Evolutionary conservation across 331 rosid genomes (phyloP), one percentile per base, ranked within the genome.

Genomic region (Phaseolus coccineus): DNA sequence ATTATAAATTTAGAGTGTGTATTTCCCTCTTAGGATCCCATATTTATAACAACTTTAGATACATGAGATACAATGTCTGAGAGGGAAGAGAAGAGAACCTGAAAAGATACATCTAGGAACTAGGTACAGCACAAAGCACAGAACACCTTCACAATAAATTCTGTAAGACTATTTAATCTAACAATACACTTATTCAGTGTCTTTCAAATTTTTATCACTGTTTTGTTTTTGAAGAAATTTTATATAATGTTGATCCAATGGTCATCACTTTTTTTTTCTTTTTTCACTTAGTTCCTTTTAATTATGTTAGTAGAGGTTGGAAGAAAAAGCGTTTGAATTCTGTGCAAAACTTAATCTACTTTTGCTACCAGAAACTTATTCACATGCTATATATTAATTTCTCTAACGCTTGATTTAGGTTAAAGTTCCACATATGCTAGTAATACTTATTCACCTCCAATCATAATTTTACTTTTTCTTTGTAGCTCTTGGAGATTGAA

Each of bases 401-500:
- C 22, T 48, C 15, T 58, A 31, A 35, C 42, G 25, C 77, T 47
- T n/a, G 74, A 51, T 83, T 79, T 8, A 40, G 46, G 46, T 40
- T 40, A 40, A 40, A 40, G 11, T 40, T 40, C 46, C 46, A 40
- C 11, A 7, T 1, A 40, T 7, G 46, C 47, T 9, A 42, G 47
- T 42, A 42, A 42, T 9, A 8, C 47, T 9, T 35, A 35, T 42
- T 42, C 47, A 9, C 3, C 47, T 42, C 47, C 2, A 42, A 9
- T 42, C 13, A 42, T 42, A 6, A 40, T 37, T 50, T 57, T 33
- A 35, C 9, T 15, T 40, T 9, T 64, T 37, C 35, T 2, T 16
- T 67, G 37, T 58, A 50, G 69, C 19, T 73, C 69, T 22, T 78
- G 28, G 14, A 3, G 1, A 73, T n/a, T 13, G 25, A 51, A 51